Base-by-base conservation (phyloP, 495 filamentous ascomycete species). In the Aspergillus ellipticus region DNA sequence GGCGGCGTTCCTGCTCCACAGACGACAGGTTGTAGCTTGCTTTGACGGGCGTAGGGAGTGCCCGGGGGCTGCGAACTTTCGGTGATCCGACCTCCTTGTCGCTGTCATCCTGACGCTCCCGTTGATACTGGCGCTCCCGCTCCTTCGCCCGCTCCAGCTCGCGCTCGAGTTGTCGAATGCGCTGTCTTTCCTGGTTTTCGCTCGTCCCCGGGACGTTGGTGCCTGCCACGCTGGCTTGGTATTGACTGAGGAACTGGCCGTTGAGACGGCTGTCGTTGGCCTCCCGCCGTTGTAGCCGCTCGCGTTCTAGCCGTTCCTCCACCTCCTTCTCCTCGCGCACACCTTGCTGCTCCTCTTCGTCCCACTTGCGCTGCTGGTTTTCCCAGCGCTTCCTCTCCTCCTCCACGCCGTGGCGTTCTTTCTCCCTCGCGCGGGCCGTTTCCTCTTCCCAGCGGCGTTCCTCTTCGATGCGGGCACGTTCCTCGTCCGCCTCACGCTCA, bases 171-270 rank as follows among this genome's bases (percentile, higher is more conserved):
- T 96, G 84, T 58, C 82, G 81, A 54, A 97, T 85, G 39, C 90
- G 84, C n/a, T 79, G 82, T 19, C 71, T 74, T 62, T 83, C 81
- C 62, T 69, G 69, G 59, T 67, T 80, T 58, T 75, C 72, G 28
- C 16, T 37, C 11, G 64, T 42, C 2, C 49, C 53, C 11, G 55
- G 50, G 5, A 51, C 31, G 17, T 46, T 41, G 11, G 49, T 35
- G 10, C 58, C 62, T 20, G 64, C 51, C 54, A 79, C 72, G 43
- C 66, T 73, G 21, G 84, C 84, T 70, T 90, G 89, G 65, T 95
- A 96, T 61, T 96, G 88, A 61, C 88, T 91, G 19, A 95, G 80
- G 61, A 86, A 92, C 67, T 96, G 91, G 6, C 90, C 92, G 56
- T 86, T 85, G 28, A 96, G 79, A 54, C 85, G 83, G 39, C 74